phyloP scores from a whole-genome alignment of 305 asterid genomes.

The Plantago lanceolata region DNA sequence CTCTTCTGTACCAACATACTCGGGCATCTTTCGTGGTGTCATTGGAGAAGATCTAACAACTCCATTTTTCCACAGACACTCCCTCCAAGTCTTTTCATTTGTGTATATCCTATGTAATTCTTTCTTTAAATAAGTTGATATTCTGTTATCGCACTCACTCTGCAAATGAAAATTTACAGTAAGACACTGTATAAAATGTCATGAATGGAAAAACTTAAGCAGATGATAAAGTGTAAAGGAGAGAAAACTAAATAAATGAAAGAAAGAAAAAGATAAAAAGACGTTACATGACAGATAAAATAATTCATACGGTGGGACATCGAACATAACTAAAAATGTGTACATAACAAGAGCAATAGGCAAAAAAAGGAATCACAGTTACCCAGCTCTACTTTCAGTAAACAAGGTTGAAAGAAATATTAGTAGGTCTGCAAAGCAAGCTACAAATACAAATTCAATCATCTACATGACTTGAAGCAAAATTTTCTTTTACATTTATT shows the following conservation, averaged over 20 bases:
- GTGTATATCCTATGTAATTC: constrained; percentile 67
- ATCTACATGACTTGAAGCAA: not conserved
- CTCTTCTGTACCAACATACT: constrained; percentile 82
- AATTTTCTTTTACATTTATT: not conserved
- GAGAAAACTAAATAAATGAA: not conserved
- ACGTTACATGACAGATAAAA: no score
- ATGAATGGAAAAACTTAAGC: constrained; percentile 5
- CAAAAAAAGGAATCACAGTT: not conserved
- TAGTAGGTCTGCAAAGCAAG: no score
- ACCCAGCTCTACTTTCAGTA: not conserved
- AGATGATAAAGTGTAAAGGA: not conserved
- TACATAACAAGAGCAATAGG: not conserved
- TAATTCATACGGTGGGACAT: not conserved
- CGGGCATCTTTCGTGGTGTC: constrained; percentile 65
- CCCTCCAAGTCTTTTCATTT: constrained; percentile 77
- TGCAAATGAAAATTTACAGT: constrained; percentile 34
- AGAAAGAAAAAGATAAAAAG: constrained; percentile 6
- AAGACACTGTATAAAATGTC: constrained; percentile 20
- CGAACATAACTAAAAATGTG: not conserved
- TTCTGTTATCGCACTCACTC: constrained; percentile 60
- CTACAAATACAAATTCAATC: not conserved
- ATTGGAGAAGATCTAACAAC: constrained; percentile 58
- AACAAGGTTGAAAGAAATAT: no score
- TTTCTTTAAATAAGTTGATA: constrained; percentile 51
- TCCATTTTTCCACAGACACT: constrained; percentile 80